Base-by-base conservation (phyloP, 495 filamentous ascomycete species). In the Penicillium bialowiezense region DNA sequence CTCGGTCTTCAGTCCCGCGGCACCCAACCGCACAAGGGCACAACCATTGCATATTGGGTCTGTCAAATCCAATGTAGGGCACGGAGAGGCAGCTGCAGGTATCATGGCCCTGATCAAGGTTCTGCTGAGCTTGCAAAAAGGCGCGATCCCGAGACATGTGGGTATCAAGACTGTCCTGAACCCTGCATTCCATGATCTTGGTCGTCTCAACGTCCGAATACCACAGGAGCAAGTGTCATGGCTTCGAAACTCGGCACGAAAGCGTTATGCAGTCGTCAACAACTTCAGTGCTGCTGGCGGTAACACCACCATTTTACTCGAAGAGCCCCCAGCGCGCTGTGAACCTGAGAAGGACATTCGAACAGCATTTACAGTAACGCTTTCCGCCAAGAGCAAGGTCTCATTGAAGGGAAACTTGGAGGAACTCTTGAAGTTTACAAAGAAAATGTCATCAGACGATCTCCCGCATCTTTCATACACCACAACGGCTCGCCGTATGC, bases 101-200 rank as follows among this genome's bases (percentile, higher is more conserved):
- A 26, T 18, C 6, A 41, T 21, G 3, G 21, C 39, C 8, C 6
- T 41, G n/a, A 26, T 41, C n/a, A 41, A 41, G 32, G 51, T 44
- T 4, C 29, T 72, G 4, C 34, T 69, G 32, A 64, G 69, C 55
- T 20, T 71, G 3, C 45, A 62, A 32, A 50, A 67, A 13, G 33
- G 56, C 17, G 26, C 40, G 10, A 68, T 74, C 31, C 65, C 67
- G 0, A 60, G 60, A 0, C 68, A 72, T 35, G 17, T 54, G 0
- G 72, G 71, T 2, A 73, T 78, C 43, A 79, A 79, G 47, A 67
- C 48, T 4, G 58, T 56, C 18, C 67, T 80, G 32, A 78, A 79
- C 43, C 51, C 44, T 1, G 45, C 23, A 1, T 60, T 59, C 40
- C 63, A 62, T 3, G 51, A 65, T 26, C 48, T 72, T 1, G 43